Conservation (phyloP, 2,329 filamentous ascomycete species). For the Alternaria rosae region DNA sequence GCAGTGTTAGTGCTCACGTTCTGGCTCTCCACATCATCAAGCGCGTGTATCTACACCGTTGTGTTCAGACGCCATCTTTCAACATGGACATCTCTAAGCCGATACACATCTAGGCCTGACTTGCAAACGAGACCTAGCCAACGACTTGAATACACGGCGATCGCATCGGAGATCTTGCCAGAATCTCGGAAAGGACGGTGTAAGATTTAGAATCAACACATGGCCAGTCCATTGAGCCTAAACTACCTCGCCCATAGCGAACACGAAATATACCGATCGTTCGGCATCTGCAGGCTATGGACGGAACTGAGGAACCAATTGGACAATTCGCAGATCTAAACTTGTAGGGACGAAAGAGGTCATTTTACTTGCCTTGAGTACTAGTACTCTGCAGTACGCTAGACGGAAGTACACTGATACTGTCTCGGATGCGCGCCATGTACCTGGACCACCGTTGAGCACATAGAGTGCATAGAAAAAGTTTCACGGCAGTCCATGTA, state of each 20-base stretch:
- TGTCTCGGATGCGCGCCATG: neutral
- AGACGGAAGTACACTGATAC: neutral
- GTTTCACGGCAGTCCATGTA: neutral
- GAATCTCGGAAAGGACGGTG: neutral
- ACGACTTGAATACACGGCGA: neutral
- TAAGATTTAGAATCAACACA: neutral
- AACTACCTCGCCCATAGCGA: neutral
- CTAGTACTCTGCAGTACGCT: neutral
- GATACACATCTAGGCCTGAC: neutral
- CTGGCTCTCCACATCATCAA: constrained; percentile 9
- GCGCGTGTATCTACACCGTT: neutral
- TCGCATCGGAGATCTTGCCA: neutral
- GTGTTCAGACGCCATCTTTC: neutral
- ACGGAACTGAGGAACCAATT: constrained; percentile 36
- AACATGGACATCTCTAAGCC: neutral
- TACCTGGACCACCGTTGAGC: neutral
- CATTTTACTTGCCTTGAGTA: neutral
- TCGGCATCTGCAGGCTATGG: neutral
- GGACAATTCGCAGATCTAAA: constrained; percentile 46
- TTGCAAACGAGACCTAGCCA: neutral
- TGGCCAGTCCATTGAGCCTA: neutral
- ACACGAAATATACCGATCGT: neutral
- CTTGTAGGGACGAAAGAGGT: neutral
- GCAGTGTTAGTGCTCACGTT: constrained; percentile 9
- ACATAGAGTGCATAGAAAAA: neutral